Evolutionary conservation across 1,139 yeast genomes (phyloP).

Genomic region (Sugiyamaella pinicola): DNA sequence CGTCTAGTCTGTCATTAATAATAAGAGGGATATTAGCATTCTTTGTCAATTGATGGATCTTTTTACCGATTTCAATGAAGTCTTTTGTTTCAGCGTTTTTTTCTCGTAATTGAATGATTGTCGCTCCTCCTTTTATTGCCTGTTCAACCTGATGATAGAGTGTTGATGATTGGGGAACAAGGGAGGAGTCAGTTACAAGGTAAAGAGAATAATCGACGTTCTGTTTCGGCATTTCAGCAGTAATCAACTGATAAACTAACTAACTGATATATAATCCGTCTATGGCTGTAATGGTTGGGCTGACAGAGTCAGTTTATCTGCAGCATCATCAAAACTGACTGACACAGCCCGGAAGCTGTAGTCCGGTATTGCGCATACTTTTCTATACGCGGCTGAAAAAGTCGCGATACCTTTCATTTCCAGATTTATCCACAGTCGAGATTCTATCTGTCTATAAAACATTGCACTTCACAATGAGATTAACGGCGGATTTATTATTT

Average conservation of each 20-base stretch:
- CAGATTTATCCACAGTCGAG: background rate
- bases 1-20: constrained; percentile 86
- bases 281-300: too few species aligned
- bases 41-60: constrained; percentile 63
- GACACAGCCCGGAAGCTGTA: too few species aligned
- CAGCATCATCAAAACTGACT: too few species aligned
- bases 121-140: constrained; percentile 71
- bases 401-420: background rate
- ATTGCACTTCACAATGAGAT: constrained; percentile 57
- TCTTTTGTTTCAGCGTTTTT: constrained; percentile 69
- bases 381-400: constrained; percentile 4
- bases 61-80: constrained; percentile 63
- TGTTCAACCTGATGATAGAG: constrained; percentile 54
- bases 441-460: background rate
- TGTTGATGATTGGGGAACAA: constrained; percentile 67
- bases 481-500: constrained; percentile 52
- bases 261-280: too few species aligned
- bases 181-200: constrained; percentile 78
- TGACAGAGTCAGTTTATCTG: too few species aligned
- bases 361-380: too few species aligned
- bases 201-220: constrained; percentile 65
- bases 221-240: background rate
- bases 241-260: too few species aligned
- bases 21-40: constrained; percentile 69
- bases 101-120: constrained; percentile 83